These are phyloP conservation scores for Aspergillus jensenii DNA, from an alignment of 2,329 filamentous ascomycete genomes.

Conservation along the genomic window DNA sequence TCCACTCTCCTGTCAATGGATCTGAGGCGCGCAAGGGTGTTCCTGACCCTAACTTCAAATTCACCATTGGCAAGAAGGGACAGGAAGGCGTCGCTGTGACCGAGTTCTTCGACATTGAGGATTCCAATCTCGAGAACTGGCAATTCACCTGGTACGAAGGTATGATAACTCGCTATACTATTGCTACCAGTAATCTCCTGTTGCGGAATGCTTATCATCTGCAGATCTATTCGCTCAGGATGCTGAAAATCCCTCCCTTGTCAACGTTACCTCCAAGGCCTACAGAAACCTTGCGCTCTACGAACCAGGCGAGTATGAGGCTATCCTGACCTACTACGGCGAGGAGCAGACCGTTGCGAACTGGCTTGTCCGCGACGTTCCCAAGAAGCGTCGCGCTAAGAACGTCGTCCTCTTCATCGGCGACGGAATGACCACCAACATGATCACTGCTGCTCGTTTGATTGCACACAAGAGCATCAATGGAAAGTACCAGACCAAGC, in stretches of 20 bases:
- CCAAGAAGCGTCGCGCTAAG: constrained; percentile 72
- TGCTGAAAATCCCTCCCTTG: constrained; percentile 65
- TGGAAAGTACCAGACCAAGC: constrained; percentile 73
- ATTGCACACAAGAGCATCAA: constrained; percentile 82
- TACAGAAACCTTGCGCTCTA: constrained; percentile 74
- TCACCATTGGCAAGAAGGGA: constrained; percentile 70
- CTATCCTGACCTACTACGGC: constrained; percentile 73
- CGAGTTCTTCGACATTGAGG: constrained; percentile 67
- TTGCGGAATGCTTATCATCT: constrained; percentile 10
- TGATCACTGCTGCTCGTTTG: constrained; percentile 67
- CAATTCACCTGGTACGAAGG: constrained; percentile 81
- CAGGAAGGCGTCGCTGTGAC: constrained; percentile 55
- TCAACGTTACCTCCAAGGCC: constrained; percentile 77
- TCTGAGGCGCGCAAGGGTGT: constrained; percentile 73
- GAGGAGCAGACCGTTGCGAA: constrained; percentile 69
- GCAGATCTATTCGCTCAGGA: constrained; percentile 73
- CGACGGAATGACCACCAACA: constrained; percentile 57
- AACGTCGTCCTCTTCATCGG: constrained; percentile 86
- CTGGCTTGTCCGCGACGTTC: constrained; percentile 73
- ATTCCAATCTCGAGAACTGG: constrained; percentile 77
- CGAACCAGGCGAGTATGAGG: constrained; percentile 76
- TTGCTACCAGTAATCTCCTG: background rate
- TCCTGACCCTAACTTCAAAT: constrained; percentile 69
- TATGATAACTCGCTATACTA: constrained; percentile 23
- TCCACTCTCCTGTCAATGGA: constrained; percentile 79